phyloP scores from a whole-genome alignment of 1,284 basidiomycete species.

The Apiotrichum siamense region DNA sequence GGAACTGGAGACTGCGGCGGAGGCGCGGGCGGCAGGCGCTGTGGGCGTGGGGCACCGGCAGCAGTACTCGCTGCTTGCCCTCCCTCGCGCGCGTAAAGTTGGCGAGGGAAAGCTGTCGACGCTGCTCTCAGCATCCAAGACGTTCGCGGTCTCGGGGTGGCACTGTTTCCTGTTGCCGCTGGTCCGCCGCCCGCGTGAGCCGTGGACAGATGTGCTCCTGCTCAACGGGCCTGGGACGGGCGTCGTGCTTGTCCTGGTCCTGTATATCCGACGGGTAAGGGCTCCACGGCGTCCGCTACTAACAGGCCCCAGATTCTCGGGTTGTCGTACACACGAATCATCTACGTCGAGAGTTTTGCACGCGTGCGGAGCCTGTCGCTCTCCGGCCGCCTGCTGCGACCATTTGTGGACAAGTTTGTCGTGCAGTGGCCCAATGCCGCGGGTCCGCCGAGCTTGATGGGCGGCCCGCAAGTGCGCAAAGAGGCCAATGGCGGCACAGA shows the following conservation, averaged over 20 bases:
- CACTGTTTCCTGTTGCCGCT: slow-evolving; percentile 55
- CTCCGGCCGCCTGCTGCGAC: slow-evolving; percentile 72
- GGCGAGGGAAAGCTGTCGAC: slow-evolving; percentile 70
- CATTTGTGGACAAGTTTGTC: slow-evolving; percentile 77
- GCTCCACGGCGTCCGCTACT: slow-evolving; percentile 51
- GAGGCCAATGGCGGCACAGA: too few species aligned
- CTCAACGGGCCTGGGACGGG: slow-evolving; percentile 96
- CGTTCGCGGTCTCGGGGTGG: slow-evolving; percentile 58
- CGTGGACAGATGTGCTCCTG: slow-evolving; percentile 71
- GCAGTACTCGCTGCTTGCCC: slow-evolving; percentile 54
- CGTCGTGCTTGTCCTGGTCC: slow-evolving; percentile 67
- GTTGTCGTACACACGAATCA: slow-evolving; percentile 62
- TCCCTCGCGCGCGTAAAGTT: slow-evolving; percentile 79
- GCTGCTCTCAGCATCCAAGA: slow-evolving; percentile 58
- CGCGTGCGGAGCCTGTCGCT: slow-evolving; percentile 76
- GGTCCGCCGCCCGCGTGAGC: slow-evolving; percentile 27
- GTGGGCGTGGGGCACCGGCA: too few species aligned
- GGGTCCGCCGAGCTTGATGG: slow-evolving; percentile 13
- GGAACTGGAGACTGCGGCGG: slow-evolving; percentile 45
- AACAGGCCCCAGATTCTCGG: slow-evolving; percentile 60
- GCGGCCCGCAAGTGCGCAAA: too few species aligned
- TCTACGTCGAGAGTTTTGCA: slow-evolving; percentile 95
- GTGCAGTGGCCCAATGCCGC: slow-evolving; percentile 74
- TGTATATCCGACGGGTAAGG: slow-evolving; percentile 69
- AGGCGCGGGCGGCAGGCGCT: too few species aligned